Base-by-base conservation (phyloP, 306 rosid species). In the Vicia sativa region DNA sequence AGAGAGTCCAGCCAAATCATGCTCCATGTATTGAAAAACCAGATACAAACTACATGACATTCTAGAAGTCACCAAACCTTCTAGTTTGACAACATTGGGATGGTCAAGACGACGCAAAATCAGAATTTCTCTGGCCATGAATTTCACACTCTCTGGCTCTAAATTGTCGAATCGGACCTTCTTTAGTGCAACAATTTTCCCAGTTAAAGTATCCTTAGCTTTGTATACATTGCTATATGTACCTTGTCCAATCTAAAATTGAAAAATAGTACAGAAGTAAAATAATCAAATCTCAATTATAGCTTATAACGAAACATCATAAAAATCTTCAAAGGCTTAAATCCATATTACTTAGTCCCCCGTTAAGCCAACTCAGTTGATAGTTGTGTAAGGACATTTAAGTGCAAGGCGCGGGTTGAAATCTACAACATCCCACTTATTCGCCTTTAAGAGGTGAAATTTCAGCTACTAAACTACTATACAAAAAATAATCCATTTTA, bases 1-100 rank as follows among this genome's bases (percentile, higher is more conserved):
- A 55, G 96, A 90, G 74, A 91, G 97, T 74, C 96, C 97, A 38
- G 93, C 97, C 84, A 91, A 82, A 78, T 91, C 97, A 75, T 91
- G 97, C 73, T 81, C 97, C 97, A 91, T 91, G 71, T 88, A 91
- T 55, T 63, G 80, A 82, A 88, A 83, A 4, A 88, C 96, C 61
- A 91, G 96, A 79, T 91, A 91, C 69, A 91, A 84, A 83, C 93
- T 86, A 72, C 97, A 91, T 1, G 96, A 83, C 97, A 91, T 85
- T 76, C 96, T 84, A 1, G 97, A 91, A 15, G 97, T 91, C 78
- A 88, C 97, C 58, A 91, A 76, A 37, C 97, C 97, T 86, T 88
- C 93, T 73, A 91, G 84, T 68, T 86, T 91, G 38, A 91, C 78
- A 15, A 91, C 96, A 75, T 91, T 91, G 3, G 97, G 96, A 78